These are phyloP conservation scores for Beta macrorhiza DNA, from an alignment of 179 eudicot species.

Conservation along the genomic window DNA sequence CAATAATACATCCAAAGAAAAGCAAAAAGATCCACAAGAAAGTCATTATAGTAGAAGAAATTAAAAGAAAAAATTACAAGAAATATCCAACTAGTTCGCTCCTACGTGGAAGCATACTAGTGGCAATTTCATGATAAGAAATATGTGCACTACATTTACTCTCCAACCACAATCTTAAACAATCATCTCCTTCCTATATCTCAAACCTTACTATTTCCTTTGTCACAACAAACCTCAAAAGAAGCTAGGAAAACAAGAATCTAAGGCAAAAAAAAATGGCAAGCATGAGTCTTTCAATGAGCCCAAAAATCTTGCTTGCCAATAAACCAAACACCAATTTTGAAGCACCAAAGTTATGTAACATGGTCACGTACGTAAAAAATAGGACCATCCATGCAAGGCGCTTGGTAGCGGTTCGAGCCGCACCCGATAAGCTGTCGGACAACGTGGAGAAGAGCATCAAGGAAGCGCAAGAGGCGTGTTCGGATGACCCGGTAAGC, in stretches of 20 bases:
- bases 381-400: conserved; percentile 15
- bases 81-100: background rate
- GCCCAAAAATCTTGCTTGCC: conserved; percentile 23
- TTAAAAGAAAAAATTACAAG: background rate
- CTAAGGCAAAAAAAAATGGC: conserved; percentile 23
- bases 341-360: conserved; percentile 41
- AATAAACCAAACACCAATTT: conserved; percentile 11
- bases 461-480: conserved; percentile 69
- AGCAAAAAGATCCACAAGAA: background rate
- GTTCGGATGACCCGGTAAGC: conserved; percentile 65
- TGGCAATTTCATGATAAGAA: conserved; percentile 59
- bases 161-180: conserved; percentile 15
- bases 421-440: conserved; percentile 63
- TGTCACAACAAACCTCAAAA: conserved; percentile 3
- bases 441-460: conserved; percentile 73
- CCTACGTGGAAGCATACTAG: conserved; percentile 36
- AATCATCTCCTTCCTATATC: background rate
- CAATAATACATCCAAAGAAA: conserved; percentile 16
- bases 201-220: background rate
- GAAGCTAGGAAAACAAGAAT: background rate
- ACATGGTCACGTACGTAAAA: conserved; percentile 29
- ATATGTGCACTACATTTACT: conserved; percentile 37
- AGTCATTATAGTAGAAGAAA: background rate
- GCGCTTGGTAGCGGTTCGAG: conserved; percentile 33
- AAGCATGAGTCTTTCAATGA: conserved; percentile 30